A percentile compares a stretch with the other conserved stretches of the same genome.
These are phyloP conservation scores for Coemansia umbellata DNA, from an alignment of 192 early-diverging fungal genomes.

Conservation along the genomic window DNA sequence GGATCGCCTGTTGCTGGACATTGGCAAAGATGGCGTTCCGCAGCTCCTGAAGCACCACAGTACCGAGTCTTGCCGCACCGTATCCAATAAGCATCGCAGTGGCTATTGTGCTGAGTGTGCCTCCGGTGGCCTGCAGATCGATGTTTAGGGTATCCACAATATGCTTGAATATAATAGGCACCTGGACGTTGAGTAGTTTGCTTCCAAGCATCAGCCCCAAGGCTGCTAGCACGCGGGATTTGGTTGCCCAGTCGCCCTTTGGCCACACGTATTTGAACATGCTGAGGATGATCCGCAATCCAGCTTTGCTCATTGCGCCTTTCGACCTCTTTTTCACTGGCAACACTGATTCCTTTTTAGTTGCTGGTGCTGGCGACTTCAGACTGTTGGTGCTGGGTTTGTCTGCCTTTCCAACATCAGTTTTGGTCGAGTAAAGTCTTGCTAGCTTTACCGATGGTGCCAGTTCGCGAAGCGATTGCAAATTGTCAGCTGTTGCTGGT, in stretches of 20 bases:
- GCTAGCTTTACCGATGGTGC: neutral
- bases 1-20: slow-evolving; percentile 92
- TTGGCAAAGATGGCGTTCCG: slow-evolving; percentile 91
- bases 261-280: slow-evolving; percentile 88
- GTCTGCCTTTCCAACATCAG: neutral
- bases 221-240: slow-evolving; percentile 82
- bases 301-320: slow-evolving; percentile 44
- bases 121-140: slow-evolving; percentile 55
- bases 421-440: neutral
- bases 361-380: slow-evolving; percentile 1
- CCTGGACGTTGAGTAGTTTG: slow-evolving; percentile 86
- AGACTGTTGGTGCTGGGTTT: neutral
- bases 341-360: neutral
- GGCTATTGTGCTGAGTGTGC: slow-evolving; percentile 69
- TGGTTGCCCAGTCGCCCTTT: slow-evolving; percentile 76
- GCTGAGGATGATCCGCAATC: slow-evolving; percentile 64
- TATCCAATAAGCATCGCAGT: slow-evolving; percentile 96
- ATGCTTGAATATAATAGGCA: slow-evolving; percentile 94
- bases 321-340: slow-evolving; percentile 3
- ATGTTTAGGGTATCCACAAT: slow-evolving; percentile 83
- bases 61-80: slow-evolving; percentile 83
- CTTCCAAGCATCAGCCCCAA: slow-evolving; percentile 77
- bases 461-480: too few relatives aligned
- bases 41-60: slow-evolving; percentile 80
- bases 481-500: too few relatives aligned